Evolutionary conservation across 495 filamentous ascomycete species (phyloP).

Genomic region (Penicillium malachiteum): DNA sequence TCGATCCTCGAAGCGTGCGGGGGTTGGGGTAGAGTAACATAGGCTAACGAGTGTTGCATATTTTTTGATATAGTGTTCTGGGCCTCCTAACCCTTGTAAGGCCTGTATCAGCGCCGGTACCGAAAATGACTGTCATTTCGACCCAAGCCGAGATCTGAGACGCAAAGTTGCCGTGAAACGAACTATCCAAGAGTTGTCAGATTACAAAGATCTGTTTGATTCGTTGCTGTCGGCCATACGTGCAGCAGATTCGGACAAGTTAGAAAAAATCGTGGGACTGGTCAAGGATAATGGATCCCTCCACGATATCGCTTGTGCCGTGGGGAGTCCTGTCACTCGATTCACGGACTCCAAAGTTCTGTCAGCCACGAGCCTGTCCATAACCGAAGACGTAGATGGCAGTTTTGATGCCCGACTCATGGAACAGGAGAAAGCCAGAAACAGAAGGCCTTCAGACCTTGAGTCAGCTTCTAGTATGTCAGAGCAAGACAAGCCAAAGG

Average conservation of each 20-base stretch:
- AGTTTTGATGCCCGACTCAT: background rate
- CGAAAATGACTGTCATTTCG: constrained; percentile 37
- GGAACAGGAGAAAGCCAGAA: background rate
- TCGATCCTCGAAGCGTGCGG: no score
- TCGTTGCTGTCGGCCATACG: constrained; percentile 30
- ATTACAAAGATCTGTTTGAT: constrained; percentile 33
- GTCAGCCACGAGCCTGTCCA: constrained; percentile 6
- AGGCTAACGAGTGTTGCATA: constrained; percentile 1
- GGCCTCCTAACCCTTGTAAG: constrained; percentile 37
- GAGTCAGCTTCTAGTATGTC: constrained; percentile 10
- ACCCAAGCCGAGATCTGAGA: constrained; percentile 39
- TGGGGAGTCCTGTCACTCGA: constrained; percentile 18
- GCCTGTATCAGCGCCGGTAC: constrained; percentile 30
- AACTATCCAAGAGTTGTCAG: constrained; percentile 35
- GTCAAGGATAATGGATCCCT: constrained; percentile 27
- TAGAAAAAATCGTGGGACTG: constrained; percentile 25
- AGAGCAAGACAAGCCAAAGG: constrained; percentile 16
- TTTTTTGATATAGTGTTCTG: constrained; percentile 38
- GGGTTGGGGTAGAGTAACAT: no score
- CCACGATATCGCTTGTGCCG: constrained; percentile 22
- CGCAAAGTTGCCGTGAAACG: constrained; percentile 43
- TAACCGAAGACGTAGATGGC: constrained; percentile 13
- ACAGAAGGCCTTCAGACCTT: constrained; percentile 7
- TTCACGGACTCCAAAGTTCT: constrained; percentile 18
- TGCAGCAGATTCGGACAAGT: constrained; percentile 20